Conservation (phyloP, 164 flowering plant genomes). For the Aristolochia contorta region DNA sequence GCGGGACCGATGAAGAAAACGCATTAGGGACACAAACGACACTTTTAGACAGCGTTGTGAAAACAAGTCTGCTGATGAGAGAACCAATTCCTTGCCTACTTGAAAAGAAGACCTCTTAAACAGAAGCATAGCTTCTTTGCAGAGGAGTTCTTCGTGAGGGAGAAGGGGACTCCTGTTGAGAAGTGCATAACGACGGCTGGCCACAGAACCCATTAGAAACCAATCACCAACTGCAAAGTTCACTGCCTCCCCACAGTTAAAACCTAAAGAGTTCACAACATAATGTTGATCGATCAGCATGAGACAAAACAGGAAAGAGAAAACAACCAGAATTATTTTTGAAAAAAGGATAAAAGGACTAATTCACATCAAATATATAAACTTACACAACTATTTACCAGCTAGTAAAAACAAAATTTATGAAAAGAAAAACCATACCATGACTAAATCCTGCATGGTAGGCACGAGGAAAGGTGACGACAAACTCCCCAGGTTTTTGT, state of each 20-base stretch:
- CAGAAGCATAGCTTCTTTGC: constrained; percentile 88
- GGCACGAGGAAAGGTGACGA: constrained; percentile 91
- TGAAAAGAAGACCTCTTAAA: constrained; percentile 18
- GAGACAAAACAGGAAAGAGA: neutral
- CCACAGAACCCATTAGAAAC: constrained; percentile 82
- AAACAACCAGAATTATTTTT: neutral
- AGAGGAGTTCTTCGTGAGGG: constrained; percentile 91
- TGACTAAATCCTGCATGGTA: constrained; percentile 99
- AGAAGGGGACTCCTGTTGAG: constrained; percentile 81
- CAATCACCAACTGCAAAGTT: constrained; percentile 96
- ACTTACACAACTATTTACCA: no score
- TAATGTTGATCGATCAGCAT: neutral
- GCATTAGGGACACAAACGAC: constrained; percentile 75
- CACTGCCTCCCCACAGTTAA: constrained; percentile 98
- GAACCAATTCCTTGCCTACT: constrained; percentile 15
- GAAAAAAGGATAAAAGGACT: neutral
- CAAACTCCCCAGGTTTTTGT: constrained; percentile 91
- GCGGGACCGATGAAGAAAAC: constrained; percentile 76
- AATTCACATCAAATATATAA: no score
- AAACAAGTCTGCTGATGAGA: constrained; percentile 26
- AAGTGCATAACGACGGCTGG: constrained; percentile 81
- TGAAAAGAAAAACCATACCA: constrained; percentile 37
- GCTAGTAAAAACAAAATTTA: neutral
- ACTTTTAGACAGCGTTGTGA: constrained; percentile 45
- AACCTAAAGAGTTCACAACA: constrained; percentile 35